Base-by-base conservation (phyloP, 2,329 filamentous ascomycete genomes). In the Aspergillus felis region DNA sequence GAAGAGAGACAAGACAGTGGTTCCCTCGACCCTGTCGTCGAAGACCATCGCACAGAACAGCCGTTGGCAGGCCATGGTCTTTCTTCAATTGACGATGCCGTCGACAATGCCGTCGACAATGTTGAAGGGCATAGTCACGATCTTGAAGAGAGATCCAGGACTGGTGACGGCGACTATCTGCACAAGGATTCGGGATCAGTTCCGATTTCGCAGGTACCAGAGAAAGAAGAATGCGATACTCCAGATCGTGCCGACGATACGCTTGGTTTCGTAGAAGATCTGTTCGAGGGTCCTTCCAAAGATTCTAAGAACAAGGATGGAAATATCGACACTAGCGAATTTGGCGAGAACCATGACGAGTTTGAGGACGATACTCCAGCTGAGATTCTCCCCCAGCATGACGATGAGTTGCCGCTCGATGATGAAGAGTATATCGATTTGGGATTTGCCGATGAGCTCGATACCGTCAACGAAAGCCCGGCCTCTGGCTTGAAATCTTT, bases 391-490 rank as follows among this genome's bases (percentile, higher is more conserved):
- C 47, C 57, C 25, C 55, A 68, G 8, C 64, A 66, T 20, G 52
- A 27, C n/a, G 63, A 69, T 32, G 66, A 71, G 27, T 56, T 70
- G 10, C 50, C 64, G 6, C 62, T 66, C 46, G 67, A 66, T 27
- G 64, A 71, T 10, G 66, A 65, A 32, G 75, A 81, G 50, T 75
- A 78, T 55, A 66, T 76, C 53, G 73, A 77, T 54, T 70, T 68
- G 44, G 68, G 66, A 25, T 61, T 65, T 32, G 54, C 66, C 28
- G 68, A 70, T 47, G 62, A 59, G 10, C 50, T 61, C 27, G 67
- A 59, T 53, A 54, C 61, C 41, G 60, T 56, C 25, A 63, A 66
- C 51, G 65, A 72, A 52, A 29, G 56, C 29, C 56, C 59, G 49
- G 55, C 54, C 51, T 53, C 58, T 54, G 61, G 65, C 49, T 59